Evolutionary conservation across 192 early-diverging fungal species (phyloP).

Genomic region (Coemansia sp.): DNA sequence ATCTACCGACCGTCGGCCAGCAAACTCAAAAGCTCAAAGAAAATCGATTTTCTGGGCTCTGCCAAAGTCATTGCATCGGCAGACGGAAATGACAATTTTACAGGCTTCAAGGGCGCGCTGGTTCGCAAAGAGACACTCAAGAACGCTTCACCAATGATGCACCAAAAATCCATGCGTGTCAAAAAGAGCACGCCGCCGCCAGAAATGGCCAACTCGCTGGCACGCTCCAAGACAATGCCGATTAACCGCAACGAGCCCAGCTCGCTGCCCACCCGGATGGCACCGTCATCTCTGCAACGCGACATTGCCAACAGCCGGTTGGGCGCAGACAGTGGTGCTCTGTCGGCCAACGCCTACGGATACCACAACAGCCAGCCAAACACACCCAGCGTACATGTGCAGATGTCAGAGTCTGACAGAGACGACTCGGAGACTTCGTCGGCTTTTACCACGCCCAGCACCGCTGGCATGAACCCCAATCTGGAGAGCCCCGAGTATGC

Average conservation of each 20-base stretch:
- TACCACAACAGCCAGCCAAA: constrained; percentile 10
- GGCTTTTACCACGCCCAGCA: constrained; percentile 23
- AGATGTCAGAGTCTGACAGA: constrained; percentile 18
- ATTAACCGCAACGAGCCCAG: constrained; percentile 21
- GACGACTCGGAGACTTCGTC: constrained; percentile 17
- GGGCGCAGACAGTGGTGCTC: constrained; percentile 8
- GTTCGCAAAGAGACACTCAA: constrained; percentile 51
- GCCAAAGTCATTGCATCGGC: constrained; percentile 82
- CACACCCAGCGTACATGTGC: constrained; percentile 15
- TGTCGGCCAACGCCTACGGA: constrained; percentile 19
- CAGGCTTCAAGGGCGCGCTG: constrained; percentile 56
- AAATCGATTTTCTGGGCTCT: constrained; percentile 76
- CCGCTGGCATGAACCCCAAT: constrained; percentile 1
- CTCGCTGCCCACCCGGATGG: constrained; percentile 17
- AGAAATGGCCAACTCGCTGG: constrained; percentile 26
- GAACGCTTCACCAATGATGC: constrained; percentile 19
- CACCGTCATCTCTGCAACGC: constrained; percentile 14
- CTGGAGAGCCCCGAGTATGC: not conserved
- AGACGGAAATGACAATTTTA: constrained; percentile 54
- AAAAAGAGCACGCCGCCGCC: constrained; percentile 44
- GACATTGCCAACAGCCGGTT: constrained; percentile 2
- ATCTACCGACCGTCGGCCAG: constrained; percentile 82
- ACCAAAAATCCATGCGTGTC: constrained; percentile 55
- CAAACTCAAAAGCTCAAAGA: constrained; percentile 81
- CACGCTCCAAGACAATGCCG: constrained; percentile 54